These are phyloP conservation scores for Pseudevernia furfuracea DNA, from an alignment of 495 filamentous ascomycete species.

Conservation along the genomic window DNA sequence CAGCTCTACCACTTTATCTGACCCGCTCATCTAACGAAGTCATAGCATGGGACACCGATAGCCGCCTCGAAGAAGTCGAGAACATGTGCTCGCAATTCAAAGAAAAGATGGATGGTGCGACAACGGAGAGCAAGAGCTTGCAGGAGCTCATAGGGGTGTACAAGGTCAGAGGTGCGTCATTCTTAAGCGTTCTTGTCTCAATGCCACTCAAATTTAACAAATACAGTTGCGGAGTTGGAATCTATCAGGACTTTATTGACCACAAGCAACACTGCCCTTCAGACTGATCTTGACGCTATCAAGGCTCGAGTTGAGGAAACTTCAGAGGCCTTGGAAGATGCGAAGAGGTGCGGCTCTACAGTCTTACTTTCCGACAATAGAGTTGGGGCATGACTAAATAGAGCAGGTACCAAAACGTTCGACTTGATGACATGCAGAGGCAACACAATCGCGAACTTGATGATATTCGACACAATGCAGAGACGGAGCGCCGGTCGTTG, in stretches of 20 bases:
- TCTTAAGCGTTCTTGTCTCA: conserved; percentile 6
- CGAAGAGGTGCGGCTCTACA: conserved; percentile 22
- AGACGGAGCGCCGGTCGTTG: conserved; percentile 37
- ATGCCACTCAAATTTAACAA: conserved; percentile 11
- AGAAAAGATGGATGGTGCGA: conserved; percentile 52
- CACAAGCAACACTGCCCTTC: conserved; percentile 48
- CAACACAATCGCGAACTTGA: conserved; percentile 45
- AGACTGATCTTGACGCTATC: conserved; percentile 50
- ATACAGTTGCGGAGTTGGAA: conserved; percentile 61
- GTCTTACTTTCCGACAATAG: conserved; percentile 26
- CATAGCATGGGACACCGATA: conserved; percentile 66
- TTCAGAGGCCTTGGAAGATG: conserved; percentile 42
- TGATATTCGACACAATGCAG: conserved; percentile 33
- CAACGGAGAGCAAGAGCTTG: conserved; percentile 51
- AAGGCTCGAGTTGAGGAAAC: conserved; percentile 40
- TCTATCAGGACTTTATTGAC: conserved; percentile 48
- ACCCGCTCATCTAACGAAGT: conserved; percentile 62
- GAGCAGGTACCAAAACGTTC: conserved; percentile 42
- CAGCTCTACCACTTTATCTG: conserved; percentile 47
- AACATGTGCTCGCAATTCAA: conserved; percentile 51
- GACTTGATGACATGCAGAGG: conserved; percentile 49
- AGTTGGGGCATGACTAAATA: conserved; percentile 40
- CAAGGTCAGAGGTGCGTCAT: conserved; percentile 61
- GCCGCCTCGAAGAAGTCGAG: conserved; percentile 58
- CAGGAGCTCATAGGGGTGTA: conserved; percentile 63